Conservation (phyloP, 805 yeast species). For the Teunomyces cretensis region DNA sequence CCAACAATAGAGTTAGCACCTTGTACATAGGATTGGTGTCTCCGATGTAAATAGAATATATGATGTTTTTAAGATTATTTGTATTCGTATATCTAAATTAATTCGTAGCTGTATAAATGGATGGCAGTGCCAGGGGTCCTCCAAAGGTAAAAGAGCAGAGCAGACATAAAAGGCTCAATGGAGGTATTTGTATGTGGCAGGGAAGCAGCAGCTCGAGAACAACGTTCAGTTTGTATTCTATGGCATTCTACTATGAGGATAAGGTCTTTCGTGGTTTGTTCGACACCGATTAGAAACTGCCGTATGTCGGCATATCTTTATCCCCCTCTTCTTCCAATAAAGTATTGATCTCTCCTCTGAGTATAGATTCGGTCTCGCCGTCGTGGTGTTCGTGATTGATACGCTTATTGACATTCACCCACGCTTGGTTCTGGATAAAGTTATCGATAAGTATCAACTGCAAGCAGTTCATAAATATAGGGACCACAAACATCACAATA, state of each 20-base stretch:
- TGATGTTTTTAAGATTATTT: background rate
- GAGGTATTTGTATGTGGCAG: no score
- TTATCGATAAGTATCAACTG: constrained; percentile 74
- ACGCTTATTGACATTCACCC: constrained; percentile 32
- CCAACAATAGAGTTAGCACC: no score
- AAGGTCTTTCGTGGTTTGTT: background rate
- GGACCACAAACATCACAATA: constrained; percentile 82
- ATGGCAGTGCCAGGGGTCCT: no score
- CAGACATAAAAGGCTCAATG: no score
- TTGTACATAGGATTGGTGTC: background rate
- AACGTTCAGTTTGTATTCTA: no score
- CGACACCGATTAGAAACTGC: background rate
- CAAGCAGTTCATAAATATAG: constrained; percentile 69
- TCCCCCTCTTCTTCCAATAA: background rate
- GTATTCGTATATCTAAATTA: no score
- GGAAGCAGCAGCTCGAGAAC: no score
- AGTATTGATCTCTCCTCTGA: background rate
- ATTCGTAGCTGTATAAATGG: no score
- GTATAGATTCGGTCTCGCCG: constrained; percentile 8
- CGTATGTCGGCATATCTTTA: background rate
- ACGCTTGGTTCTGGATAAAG: constrained; percentile 58
- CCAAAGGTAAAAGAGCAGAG: no score
- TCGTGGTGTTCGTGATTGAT: constrained; percentile 15
- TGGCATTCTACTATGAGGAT: no score
- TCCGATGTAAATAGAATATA: background rate